Percentiles rank a stretch among this genome's conserved stretches.
Conservation (phyloP, 1,139 yeast genomes). For the Taphrina wiesneri region DNA sequence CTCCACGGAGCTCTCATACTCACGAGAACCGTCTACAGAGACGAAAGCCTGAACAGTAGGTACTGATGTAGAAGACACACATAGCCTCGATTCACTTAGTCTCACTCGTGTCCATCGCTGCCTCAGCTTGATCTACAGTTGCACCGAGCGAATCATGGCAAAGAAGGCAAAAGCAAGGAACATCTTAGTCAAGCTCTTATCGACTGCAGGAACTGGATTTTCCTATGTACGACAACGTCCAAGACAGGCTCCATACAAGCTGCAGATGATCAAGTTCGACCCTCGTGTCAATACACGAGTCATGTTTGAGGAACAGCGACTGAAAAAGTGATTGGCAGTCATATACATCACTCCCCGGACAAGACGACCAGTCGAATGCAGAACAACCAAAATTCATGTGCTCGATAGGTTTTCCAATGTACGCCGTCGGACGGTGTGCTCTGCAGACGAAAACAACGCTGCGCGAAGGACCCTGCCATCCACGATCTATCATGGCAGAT, state of each 20-base stretch:
- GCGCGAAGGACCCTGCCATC: no score
- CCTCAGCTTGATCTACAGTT: neutral
- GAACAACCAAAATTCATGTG: no score
- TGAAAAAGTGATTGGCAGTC: slow-evolving; percentile 17
- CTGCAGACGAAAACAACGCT: no score
- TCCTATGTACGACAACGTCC: slow-evolving; percentile 36
- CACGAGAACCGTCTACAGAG: neutral
- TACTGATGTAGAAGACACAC: neutral
- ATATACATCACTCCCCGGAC: neutral
- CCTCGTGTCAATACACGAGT: slow-evolving; percentile 33
- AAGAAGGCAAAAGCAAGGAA: slow-evolving; percentile 30
- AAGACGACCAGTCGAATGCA: neutral
- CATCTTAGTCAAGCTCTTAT: slow-evolving; percentile 35
- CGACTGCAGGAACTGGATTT: slow-evolving; percentile 37
- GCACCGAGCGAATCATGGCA: slow-evolving; percentile 4
- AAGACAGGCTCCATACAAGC: slow-evolving; percentile 33
- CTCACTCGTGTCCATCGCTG: no score
- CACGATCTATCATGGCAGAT: no score
- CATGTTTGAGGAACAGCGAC: slow-evolving; percentile 25
- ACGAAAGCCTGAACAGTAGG: neutral
- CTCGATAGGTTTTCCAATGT: no score
- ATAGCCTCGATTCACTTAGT: no score
- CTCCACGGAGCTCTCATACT: no score
- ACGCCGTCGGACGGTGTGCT: no score
- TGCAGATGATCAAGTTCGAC: slow-evolving; percentile 36